Base-by-base conservation (phyloP, 73 alveolate genomes). In the Stentor coeruleus region DNA sequence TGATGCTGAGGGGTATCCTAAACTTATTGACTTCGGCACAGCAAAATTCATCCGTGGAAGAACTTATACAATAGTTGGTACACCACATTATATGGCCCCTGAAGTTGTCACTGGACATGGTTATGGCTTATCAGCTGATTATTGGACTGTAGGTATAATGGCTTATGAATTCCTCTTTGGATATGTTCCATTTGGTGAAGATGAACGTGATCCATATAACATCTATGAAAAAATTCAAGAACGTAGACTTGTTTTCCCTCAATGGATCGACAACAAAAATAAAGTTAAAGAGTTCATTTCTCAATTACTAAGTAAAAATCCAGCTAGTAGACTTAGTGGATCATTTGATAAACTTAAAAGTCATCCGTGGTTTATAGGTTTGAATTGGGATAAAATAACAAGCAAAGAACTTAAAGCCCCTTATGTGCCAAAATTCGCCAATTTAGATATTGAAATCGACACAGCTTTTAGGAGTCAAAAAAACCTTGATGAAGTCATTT, bases 21-120 rank as follows among this genome's bases (percentile, higher is more conserved):
- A 39, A 38, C 58, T 75, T 20, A 39, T 75, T n/a, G 83, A 75
- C 72, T 75, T 75, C 38, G 72, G 83, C 26, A 75, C 83, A 0
- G 83, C 83, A 35, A 75, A 75, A 33, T 26, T 75, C 28, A 36
- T 75, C 38, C 74, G 38, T 6, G 83, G 72, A 40, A 75, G 83
- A 2, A 75, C 74, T 40, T 75, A 75, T 75, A 75, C 83, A 2
- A 2, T 75, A 20, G 59, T 75, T 0, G 83, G 83, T 1, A 75
- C 83, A n/a, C 83, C 83, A 37, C 83, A 75, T 75, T 75, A 75
- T 33, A 75, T 40, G 72, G 59, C 83, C 0, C 83, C 83, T 20
- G 83, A 75, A 75, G 58, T 75, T 14, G 72, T 75, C 3, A 40
- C 72, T 39, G 83, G 83, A n/a, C 26, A 75, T 26, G 83, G 83